Evolutionary conservation across 2,329 filamentous ascomycete genomes (phyloP).

Genomic region (Colletotrichum euphorbiae): DNA sequence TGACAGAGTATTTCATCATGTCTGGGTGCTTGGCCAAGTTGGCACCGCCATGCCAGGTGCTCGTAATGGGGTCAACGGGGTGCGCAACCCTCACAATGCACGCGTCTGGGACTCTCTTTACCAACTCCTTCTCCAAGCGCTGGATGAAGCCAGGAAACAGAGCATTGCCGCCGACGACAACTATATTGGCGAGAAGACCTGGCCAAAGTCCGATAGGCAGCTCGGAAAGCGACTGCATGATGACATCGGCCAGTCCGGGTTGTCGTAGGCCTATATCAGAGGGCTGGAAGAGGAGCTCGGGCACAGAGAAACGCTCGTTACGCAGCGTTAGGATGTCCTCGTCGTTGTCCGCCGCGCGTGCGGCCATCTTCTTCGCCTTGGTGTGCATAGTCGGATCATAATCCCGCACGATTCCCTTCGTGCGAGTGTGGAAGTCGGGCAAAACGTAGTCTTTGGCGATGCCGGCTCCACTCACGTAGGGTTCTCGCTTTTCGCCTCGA

Average conservation of each 20-base stretch:
- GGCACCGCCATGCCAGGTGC: constrained; percentile 88
- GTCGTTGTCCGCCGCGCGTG: constrained; percentile 52
- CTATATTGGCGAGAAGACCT: constrained; percentile 84
- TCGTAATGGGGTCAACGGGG: constrained; percentile 79
- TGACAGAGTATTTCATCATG: constrained; percentile 78
- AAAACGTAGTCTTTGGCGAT: constrained; percentile 93
- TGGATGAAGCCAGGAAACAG: constrained; percentile 84
- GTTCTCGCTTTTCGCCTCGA: constrained; percentile 65
- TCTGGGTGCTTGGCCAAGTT: constrained; percentile 77
- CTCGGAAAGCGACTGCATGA: constrained; percentile 80
- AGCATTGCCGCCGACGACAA: constrained; percentile 89
- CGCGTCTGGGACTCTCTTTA: constrained; percentile 78
- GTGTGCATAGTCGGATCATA: constrained; percentile 77
- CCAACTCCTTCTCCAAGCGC: constrained; percentile 80
- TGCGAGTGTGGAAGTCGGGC: constrained; percentile 76
- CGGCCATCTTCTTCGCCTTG: constrained; percentile 59
- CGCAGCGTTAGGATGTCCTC: constrained; percentile 89
- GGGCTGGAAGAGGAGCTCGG: constrained; percentile 90
- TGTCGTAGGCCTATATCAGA: constrained; percentile 87
- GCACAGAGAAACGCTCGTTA: constrained; percentile 91
- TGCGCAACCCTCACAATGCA: constrained; percentile 80
- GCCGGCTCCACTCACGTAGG: constrained; percentile 62
- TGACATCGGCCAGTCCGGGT: constrained; percentile 83
- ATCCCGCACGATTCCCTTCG: constrained; percentile 77
- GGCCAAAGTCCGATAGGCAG: constrained; percentile 88